phyloP scores from a whole-genome alignment of 768 basidiomycete species.

The Trametes sanguinea region DNA sequence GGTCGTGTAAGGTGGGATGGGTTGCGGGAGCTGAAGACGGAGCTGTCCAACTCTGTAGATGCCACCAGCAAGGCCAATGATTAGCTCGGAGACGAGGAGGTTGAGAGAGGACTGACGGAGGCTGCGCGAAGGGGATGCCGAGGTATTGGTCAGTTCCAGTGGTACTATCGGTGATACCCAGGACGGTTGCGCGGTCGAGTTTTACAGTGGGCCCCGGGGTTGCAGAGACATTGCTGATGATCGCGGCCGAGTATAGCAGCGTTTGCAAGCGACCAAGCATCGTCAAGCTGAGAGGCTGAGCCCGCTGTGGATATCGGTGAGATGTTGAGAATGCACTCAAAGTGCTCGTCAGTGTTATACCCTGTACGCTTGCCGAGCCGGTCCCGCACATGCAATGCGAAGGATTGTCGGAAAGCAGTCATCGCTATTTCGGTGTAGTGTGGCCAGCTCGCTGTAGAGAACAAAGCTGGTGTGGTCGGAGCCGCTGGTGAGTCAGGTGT shows the following conservation, averaged over 20 bases:
- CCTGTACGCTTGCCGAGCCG: no score
- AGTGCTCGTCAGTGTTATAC: no score
- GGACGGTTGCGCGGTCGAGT: conserved; percentile 48
- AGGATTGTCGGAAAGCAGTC: no score
- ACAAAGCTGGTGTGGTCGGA: no score
- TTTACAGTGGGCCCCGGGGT: conserved; percentile 31
- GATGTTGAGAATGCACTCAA: no score
- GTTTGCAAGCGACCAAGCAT: not conserved
- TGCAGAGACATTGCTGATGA: not conserved
- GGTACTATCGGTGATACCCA: conserved; percentile 38
- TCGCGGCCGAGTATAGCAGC: not conserved
- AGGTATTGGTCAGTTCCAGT: conserved; percentile 41
- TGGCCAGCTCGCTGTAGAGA: no score
- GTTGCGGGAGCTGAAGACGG: conserved; percentile 26
- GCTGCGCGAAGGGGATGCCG: conserved; percentile 57
- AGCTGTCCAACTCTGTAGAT: conserved; percentile 20
- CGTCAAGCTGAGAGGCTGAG: not conserved
- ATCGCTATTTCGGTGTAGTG: no score
- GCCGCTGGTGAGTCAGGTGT: no score
- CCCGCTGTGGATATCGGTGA: no score
- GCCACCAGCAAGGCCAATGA: not conserved
- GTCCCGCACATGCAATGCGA: no score
- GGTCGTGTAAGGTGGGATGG: conserved; percentile 4
- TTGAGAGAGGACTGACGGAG: conserved; percentile 44
- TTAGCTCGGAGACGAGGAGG: not conserved